phyloP scores from a whole-genome alignment of 2,329 filamentous ascomycete species.

The Elsinoe ampelina region DNA sequence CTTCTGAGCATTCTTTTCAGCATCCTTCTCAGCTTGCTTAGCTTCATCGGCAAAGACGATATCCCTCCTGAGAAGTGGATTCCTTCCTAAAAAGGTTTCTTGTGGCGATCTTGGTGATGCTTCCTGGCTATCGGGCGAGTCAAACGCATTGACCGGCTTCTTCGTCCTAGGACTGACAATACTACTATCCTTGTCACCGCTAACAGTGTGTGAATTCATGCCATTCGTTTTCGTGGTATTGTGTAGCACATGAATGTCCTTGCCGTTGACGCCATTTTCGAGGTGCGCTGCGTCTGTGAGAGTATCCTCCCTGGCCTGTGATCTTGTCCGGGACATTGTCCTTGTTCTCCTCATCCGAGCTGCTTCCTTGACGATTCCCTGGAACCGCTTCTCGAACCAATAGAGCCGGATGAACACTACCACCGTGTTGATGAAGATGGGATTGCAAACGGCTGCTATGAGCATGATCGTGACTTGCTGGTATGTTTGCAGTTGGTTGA shows the following conservation, averaged over 20 bases:
- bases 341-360: constrained; percentile 55
- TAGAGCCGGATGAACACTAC: constrained; percentile 90
- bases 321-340: constrained; percentile 49
- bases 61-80: constrained; percentile 30
- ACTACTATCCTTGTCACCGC: constrained; percentile 35
- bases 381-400: constrained; percentile 97
- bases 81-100: constrained; percentile 22
- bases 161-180: constrained; percentile 7
- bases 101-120: constrained; percentile 1
- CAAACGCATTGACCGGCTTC: not conserved
- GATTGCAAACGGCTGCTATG: constrained; percentile 64
- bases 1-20: constrained; percentile 33
- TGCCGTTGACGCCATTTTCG: constrained; percentile 56
- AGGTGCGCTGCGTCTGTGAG: constrained; percentile 36
- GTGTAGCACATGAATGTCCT: constrained; percentile 58
- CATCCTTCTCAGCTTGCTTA: constrained; percentile 44
- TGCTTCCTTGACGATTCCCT: constrained; percentile 68
- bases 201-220: constrained; percentile 38
- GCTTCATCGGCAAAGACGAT: constrained; percentile 64
- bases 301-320: constrained; percentile 34
- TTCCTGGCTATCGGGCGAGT: not conserved
- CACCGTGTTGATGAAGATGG: constrained; percentile 72
- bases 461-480: constrained; percentile 58
- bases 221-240: constrained; percentile 45
- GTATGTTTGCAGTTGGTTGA: constrained; percentile 39